These are phyloP conservation scores for Malus fusca DNA, from an alignment of 306 rosid genomes.

Conservation along the genomic window DNA sequence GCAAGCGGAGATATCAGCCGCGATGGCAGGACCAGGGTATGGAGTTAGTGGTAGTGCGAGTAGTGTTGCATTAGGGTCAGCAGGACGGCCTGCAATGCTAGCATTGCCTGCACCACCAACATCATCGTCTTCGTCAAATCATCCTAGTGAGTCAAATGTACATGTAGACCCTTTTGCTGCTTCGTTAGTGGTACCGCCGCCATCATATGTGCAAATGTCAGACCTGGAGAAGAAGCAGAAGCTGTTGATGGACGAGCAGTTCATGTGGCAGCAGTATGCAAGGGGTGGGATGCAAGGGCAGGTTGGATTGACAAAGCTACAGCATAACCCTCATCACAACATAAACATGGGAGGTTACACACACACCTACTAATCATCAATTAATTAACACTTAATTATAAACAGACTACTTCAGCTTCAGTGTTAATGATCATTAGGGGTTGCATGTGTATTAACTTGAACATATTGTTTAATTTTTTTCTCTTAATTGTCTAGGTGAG, in stretches of 20 bases:
- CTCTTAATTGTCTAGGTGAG: neutral
- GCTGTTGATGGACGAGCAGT: slow-evolving; percentile 64
- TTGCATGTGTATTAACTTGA: neutral
- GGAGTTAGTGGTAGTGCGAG: slow-evolving; percentile 76
- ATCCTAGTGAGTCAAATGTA: neutral
- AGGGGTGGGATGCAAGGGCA: slow-evolving; percentile 69
- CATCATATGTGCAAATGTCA: slow-evolving; percentile 86
- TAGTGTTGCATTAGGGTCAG: slow-evolving; percentile 74
- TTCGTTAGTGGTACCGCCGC: slow-evolving; percentile 66
- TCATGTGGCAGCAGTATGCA: slow-evolving; percentile 80
- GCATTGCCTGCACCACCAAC: slow-evolving; percentile 75
- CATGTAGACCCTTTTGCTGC: slow-evolving; percentile 73
- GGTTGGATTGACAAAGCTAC: slow-evolving; percentile 26
- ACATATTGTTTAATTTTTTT: neutral
- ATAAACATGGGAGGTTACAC: slow-evolving; percentile 46
- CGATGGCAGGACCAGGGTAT: slow-evolving; percentile 39
- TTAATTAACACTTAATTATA: neutral
- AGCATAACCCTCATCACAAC: slow-evolving; percentile 28
- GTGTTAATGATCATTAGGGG: neutral
- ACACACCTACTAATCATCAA: slow-evolving; percentile 28
- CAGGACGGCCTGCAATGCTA: slow-evolving; percentile 65
- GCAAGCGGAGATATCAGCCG: slow-evolving; percentile 28
- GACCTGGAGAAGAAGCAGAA: slow-evolving; percentile 90
- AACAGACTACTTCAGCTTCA: neutral
- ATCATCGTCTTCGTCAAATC: neutral